Percentiles rank a stretch among this genome's conserved stretches.
phyloP scores from a whole-genome alignment of 140 eudicot genomes.

The Flaveria floridana region DNA sequence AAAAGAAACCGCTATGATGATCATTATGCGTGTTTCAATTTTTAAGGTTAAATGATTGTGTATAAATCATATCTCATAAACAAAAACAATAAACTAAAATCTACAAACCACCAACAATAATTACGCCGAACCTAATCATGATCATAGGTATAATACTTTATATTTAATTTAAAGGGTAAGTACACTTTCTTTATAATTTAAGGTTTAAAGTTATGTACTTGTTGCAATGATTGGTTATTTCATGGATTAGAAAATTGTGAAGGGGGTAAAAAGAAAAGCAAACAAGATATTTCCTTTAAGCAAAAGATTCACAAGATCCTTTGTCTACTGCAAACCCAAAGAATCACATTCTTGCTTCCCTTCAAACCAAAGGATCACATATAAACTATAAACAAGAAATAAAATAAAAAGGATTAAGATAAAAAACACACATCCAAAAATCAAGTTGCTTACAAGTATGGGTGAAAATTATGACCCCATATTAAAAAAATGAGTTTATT shows the following conservation, averaged over 20 bases:
- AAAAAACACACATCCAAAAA: too few relatives aligned
- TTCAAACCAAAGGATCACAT: constrained; percentile 31
- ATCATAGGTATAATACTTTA: background rate
- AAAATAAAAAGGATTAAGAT: too few relatives aligned
- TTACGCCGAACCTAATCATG: constrained; percentile 16
- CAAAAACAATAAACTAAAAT: background rate
- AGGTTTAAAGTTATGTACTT: constrained; percentile 8
- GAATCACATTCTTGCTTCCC: constrained; percentile 38
- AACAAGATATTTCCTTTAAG: constrained; percentile 35
- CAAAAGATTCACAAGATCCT: constrained; percentile 38
- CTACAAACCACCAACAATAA: constrained; percentile 8
- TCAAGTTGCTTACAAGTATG: too few relatives aligned
- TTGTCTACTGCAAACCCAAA: constrained; percentile 28
- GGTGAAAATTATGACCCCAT: too few relatives aligned
- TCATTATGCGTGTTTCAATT: too few relatives aligned
- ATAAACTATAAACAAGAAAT: too few relatives aligned
- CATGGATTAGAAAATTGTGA: constrained; percentile 26
- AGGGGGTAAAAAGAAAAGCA: constrained; percentile 25
- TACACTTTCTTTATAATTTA: background rate
- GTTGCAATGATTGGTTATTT: constrained; percentile 26
- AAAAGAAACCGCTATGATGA: too few relatives aligned
- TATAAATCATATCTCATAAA: background rate
- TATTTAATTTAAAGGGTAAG: background rate
- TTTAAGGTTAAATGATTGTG: too few relatives aligned
- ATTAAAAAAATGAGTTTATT: too few relatives aligned